These are phyloP conservation scores for Mortierella polycephala DNA, from an alignment of 371 early-diverging fungal species.

Conservation along the genomic window DNA sequence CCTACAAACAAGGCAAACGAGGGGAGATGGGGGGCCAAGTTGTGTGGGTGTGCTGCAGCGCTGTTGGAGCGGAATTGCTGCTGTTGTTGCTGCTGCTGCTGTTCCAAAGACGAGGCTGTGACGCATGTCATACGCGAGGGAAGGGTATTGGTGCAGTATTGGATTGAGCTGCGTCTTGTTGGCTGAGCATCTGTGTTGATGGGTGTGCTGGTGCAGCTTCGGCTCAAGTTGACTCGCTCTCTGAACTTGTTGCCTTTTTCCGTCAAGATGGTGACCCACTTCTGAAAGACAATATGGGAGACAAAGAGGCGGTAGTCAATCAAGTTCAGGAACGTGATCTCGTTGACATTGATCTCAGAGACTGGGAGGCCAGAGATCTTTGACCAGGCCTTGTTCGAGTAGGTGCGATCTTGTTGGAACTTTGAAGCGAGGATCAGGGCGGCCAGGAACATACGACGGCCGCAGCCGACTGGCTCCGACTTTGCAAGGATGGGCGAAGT, in stretches of 20 bases:
- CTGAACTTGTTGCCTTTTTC: slow-evolving; percentile 45
- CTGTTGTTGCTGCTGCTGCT: slow-evolving; percentile 11
- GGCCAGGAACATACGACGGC: slow-evolving; percentile 85
- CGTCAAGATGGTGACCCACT: slow-evolving; percentile 50
- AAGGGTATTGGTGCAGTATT: slow-evolving; percentile 42
- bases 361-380: slow-evolving; percentile 79
- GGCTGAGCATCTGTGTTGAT: slow-evolving; percentile 17
- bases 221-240: slow-evolving; percentile 17
- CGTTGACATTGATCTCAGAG: slow-evolving; percentile 78
- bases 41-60: slow-evolving; percentile 4
- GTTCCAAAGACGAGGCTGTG: slow-evolving; percentile 43
- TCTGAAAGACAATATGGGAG: slow-evolving; percentile 63
- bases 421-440: slow-evolving; percentile 83
- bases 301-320: slow-evolving; percentile 82
- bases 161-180: slow-evolving; percentile 34
- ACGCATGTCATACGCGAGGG: slow-evolving; percentile 53
- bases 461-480: slow-evolving; percentile 68
- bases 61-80: not conserved
- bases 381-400: slow-evolving; percentile 85
- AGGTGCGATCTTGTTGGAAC: slow-evolving; percentile 83
- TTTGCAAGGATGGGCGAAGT: slow-evolving; percentile 51
- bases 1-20: slow-evolving; percentile 39
- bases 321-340: slow-evolving; percentile 74
- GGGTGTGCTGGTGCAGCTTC: slow-evolving; percentile 11
- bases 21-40: slow-evolving; percentile 23